Evolutionary conservation across 1,284 basidiomycete genomes (phyloP), one percentile per base, ranked within the genome.

Genomic region (Tilletia walkeri): DNA sequence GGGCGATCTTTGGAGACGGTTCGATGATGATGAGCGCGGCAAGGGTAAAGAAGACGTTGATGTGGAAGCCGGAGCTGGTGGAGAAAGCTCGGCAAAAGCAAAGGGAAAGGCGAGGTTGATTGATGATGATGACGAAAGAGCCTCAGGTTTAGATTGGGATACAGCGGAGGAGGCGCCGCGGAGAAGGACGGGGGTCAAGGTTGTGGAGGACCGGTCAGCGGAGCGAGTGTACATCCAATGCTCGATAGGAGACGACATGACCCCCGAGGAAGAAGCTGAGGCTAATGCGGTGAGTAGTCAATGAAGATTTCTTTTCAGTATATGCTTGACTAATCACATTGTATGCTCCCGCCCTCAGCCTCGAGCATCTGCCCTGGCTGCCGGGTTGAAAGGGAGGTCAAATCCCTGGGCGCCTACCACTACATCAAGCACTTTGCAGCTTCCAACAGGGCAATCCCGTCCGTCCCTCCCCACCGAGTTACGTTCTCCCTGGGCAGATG

Each of bases 191-290:
- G 41, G 41, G 18, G 14, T 65, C 24, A 65, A 41, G 39, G 41
- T 47, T 3, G 24, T 45, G 5, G 63, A 65, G 18, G 38, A 41
- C n/a, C 63, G 63, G 38, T 41, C 63, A 2, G n/a, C 34, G 16
- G 45, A 65, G 4, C 47, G 30, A 7, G 50, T 56, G 30, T 68
- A 68, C 41, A 65, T 68, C 20, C 67, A 68, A 63, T 68, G 67
- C 50, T 68, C 67, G 18, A 59, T 68, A 14, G 67, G 67, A 24
- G 53, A 56, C 45, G 20, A 63, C 4, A 68, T 68, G 45, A 53
- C 56, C 9, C 24, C 56, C 6, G 56, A 61, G 34, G 56, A 61
- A 30, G 56, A 61, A 30, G 56, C 56, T 4, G 56, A 49, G 16
- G 56, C 56, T 30, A 61, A 61, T 36, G 56, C 56, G 7, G 56